These are phyloP conservation scores for Avena insularis DNA, from an alignment of 176 grass and related monocot genomes.

Conservation along the genomic window DNA sequence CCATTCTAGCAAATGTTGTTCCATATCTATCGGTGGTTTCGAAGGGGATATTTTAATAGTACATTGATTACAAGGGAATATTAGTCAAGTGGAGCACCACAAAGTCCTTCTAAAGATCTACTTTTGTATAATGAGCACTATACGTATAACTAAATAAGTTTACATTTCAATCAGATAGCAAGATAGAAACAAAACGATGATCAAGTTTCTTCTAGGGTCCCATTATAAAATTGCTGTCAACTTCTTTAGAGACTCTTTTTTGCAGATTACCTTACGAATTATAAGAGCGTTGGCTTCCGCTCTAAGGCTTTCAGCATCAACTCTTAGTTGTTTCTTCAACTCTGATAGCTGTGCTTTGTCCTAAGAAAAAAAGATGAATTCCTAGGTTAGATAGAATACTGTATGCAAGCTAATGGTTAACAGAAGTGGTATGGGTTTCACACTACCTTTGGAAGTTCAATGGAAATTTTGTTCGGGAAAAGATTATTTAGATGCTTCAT, in stretches of 20 bases:
- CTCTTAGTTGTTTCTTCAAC: slow-evolving; percentile 78
- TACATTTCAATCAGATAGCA: slow-evolving; percentile 16
- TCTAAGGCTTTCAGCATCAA: slow-evolving; percentile 67
- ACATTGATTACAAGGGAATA: slow-evolving; percentile 21
- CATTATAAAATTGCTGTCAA: background rate
- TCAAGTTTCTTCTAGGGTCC: background rate
- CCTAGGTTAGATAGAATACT: slow-evolving; percentile 39
- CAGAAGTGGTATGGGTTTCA: slow-evolving; percentile 2
- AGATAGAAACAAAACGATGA: background rate
- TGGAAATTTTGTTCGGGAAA: slow-evolving; percentile 85
- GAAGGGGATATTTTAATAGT: slow-evolving; percentile 2
- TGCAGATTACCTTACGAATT: slow-evolving; percentile 62
- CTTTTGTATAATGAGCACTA: slow-evolving; percentile 8
- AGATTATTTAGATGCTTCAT: slow-evolving; percentile 58
- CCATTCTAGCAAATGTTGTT: background rate
- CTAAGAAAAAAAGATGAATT: slow-evolving; percentile 43
- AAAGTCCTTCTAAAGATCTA: slow-evolving; percentile 16
- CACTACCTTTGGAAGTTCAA: slow-evolving; percentile 76
- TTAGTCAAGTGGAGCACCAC: background rate
- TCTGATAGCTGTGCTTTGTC: slow-evolving; percentile 61
- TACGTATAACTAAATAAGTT: slow-evolving; percentile 6
- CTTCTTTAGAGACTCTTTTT: background rate
- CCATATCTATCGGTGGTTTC: slow-evolving; percentile 9
- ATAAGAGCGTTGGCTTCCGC: slow-evolving; percentile 67
- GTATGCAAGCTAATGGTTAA: slow-evolving; percentile 24